Evolutionary conservation across 2,329 filamentous ascomycete genomes (phyloP), one percentile per base, ranked within the genome.

Genomic region (Talaromyces sp.): DNA sequence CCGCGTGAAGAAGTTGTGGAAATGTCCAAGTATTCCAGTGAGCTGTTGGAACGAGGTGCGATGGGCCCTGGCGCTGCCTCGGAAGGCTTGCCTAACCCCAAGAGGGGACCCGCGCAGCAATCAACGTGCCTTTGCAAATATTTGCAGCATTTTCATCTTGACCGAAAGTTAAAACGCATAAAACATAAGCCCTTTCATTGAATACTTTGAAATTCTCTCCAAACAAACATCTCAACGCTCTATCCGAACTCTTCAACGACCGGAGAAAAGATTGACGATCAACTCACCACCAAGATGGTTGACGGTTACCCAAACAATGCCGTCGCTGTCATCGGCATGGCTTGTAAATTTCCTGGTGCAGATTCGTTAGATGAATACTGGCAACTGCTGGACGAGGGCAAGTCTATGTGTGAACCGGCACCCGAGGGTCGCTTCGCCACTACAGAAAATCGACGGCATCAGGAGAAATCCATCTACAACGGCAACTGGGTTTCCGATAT

Each of bases 321-420:
- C 50, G 72, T 77, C n/a, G 92, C 92, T 67, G 92, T 96, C 69
- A 88, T 95, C 35, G 91, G 92, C 60, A 90, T 91, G 87, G 84
- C 90, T 60, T 89, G 90, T 62, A 85, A 90, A 57, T 91, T 91
- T 75, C 90, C 90, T 2, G 87, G 88, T 3, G 88, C 89, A 4
- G 43, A 57, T 6, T 37, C 43, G 59, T 48, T 66, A 31, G 70
- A 76, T 27, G 68, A 69, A 31, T 75, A 79, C 66, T 78, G 77
- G 77, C 66, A 77, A 6, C 58, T 78, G 11, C 64, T 79, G 3
- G 45, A 70, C 7, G 11, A 70, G 5, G 76, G 75, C 1, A 67
- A 68, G 2, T 77, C 79, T 65, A 70, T 76, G 4, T 71, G 71
- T 56, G 66, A 63, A 13, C 41, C 69, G 56, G 82, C 90, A 8